Conservation (phyloP, 1,284 basidiomycete species). For the Pseudozyma sp. region DNA sequence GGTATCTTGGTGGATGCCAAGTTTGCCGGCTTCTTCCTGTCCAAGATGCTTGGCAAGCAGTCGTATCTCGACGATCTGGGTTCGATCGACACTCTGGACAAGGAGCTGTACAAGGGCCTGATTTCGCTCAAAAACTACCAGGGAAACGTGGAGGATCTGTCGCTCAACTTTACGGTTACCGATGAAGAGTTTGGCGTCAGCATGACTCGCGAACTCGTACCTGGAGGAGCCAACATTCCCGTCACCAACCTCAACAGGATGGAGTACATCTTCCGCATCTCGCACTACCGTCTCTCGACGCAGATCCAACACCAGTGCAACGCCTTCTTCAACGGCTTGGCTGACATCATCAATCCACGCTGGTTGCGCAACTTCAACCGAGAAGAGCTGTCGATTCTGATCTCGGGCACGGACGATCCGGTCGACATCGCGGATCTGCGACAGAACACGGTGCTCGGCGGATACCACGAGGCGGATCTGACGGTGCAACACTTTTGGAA, state of each 20-base stretch:
- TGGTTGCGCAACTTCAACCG: conserved; percentile 66
- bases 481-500: conserved; percentile 66
- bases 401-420: conserved; percentile 62
- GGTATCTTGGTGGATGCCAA: conserved; percentile 95
- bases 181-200: conserved; percentile 92
- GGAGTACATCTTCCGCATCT: conserved; percentile 87
- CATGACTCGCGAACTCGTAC: conserved; percentile 82
- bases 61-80: conserved; percentile 61
- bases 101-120: conserved; percentile 90
- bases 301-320: conserved; percentile 85
- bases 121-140: conserved; percentile 92
- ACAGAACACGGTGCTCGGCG: conserved; percentile 61
- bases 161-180: conserved; percentile 89
- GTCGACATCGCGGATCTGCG: conserved; percentile 64
- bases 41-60: conserved; percentile 73
- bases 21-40: conserved; percentile 94
- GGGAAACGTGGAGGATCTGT: conserved; percentile 88
- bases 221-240: conserved; percentile 83
- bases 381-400: conserved; percentile 63
- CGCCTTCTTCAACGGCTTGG: conserved; percentile 72
- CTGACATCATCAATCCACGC: conserved; percentile 66
- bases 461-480: conserved; percentile 65
- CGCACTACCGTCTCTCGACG: conserved; percentile 86
- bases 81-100: conserved; percentile 68
- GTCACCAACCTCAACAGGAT: conserved; percentile 91